phyloP scores from a whole-genome alignment of 164 flowering plant species.

The Magnolia officinalis region DNA sequence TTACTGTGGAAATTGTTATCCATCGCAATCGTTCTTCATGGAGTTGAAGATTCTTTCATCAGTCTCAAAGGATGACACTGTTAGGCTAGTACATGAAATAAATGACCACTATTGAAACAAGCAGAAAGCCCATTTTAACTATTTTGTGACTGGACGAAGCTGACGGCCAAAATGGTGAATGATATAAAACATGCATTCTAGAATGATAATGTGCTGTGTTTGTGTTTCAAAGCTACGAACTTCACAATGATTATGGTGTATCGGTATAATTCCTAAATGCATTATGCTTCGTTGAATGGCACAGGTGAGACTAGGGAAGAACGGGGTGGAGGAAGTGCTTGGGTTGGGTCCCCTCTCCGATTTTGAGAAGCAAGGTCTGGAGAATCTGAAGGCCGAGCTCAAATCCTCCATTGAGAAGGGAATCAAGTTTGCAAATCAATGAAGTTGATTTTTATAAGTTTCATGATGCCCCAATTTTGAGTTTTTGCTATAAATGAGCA shows the following conservation, averaged over 20 bases:
- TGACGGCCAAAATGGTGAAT: neutral
- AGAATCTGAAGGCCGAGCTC: constrained; percentile 70
- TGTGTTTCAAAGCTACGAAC: neutral
- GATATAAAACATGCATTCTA: neutral
- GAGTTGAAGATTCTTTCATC: too few relatives aligned
- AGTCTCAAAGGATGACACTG: too few relatives aligned
- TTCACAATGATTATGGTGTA: neutral
- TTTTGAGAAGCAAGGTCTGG: constrained; percentile 72
- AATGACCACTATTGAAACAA: neutral
- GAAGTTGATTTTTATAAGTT: constrained; percentile 4
- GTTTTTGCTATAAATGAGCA: neutral
- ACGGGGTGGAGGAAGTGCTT: constrained; percentile 82
- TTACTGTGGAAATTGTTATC: too few relatives aligned
- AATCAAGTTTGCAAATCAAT: constrained; percentile 58
- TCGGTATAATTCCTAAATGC: neutral
- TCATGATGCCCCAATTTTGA: neutral
- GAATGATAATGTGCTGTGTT: neutral
- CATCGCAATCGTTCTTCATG: too few relatives aligned
- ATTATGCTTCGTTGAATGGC: neutral
- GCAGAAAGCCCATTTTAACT: neutral
- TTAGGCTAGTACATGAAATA: neutral
- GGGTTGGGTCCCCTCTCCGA: constrained; percentile 69
- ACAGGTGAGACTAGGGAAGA: constrained; percentile 94
- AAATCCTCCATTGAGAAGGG: constrained; percentile 90
- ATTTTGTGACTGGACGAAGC: neutral